phyloP scores from a whole-genome alignment of 345 rosid species.

The Murraya koenigii region DNA sequence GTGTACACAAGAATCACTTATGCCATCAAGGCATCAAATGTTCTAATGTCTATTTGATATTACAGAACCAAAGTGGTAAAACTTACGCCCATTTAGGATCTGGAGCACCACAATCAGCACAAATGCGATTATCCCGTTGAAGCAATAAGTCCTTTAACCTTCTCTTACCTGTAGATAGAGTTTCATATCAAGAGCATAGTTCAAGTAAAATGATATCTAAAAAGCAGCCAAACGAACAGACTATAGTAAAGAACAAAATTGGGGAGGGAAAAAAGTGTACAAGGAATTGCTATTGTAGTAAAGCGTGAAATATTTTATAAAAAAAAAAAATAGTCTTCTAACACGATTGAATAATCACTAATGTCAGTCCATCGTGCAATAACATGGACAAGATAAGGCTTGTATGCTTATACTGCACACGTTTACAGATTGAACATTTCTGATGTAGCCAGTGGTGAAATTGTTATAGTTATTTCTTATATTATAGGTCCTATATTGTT shows the following conservation, averaged over 20 bases:
- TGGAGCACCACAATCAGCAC: constrained; percentile 96
- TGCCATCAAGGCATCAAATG: not conserved
- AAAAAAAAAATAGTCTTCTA: not conserved
- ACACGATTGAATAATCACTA: not conserved
- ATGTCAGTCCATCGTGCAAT: not conserved
- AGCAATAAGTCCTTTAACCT: constrained; percentile 69
- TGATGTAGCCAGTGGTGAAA: not conserved
- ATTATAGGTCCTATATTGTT: not conserved
- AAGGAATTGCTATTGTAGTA: not conserved
- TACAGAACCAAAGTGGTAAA: constrained; percentile 2
- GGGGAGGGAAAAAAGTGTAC: not conserved
- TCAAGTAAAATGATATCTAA: not conserved
- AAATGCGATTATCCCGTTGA: constrained; percentile 73
- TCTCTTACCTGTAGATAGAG: constrained; percentile 53
- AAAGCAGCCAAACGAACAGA: not conserved
- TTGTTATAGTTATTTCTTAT: not conserved
- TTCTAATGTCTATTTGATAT: not conserved
- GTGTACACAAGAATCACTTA: not conserved
- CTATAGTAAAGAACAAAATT: not conserved
- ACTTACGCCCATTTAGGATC: constrained; percentile 99
- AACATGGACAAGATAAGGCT: not conserved
- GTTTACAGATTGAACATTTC: not conserved
- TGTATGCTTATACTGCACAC: not conserved
- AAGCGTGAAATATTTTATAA: not conserved
- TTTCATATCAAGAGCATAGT: not conserved